These are phyloP conservation scores for Pulveroboletus frians DNA, from an alignment of 768 basidiomycete genomes.

Conservation along the genomic window DNA sequence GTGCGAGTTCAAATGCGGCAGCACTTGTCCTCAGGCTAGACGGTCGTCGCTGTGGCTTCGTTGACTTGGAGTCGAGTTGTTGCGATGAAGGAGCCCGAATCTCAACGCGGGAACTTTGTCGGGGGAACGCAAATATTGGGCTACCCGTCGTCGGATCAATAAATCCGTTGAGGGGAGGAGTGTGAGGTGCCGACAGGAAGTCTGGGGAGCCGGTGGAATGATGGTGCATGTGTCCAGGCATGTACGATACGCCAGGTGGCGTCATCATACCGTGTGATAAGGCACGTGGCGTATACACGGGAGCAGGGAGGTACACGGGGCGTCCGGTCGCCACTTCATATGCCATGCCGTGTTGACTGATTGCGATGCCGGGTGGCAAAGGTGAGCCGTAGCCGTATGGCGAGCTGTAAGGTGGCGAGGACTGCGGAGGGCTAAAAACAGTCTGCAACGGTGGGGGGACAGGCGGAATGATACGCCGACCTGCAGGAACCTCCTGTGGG, in stretches of 20 bases:
- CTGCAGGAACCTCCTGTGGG: constrained; percentile 16
- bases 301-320: constrained; percentile 63
- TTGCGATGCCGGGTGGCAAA: constrained; percentile 65
- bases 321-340: constrained; percentile 81
- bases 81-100: constrained; percentile 57
- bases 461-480: constrained; percentile 32
- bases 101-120: constrained; percentile 66
- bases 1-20: constrained; percentile 46
- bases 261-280: constrained; percentile 51
- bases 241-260: constrained; percentile 45
- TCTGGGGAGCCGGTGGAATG: constrained; percentile 58
- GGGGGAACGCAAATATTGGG: constrained; percentile 71
- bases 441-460: constrained; percentile 42
- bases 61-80: constrained; percentile 22
- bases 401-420: constrained; percentile 61
- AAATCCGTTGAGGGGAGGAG: constrained; percentile 59
- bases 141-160: constrained; percentile 61
- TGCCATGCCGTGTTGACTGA: constrained; percentile 73
- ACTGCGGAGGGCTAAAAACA: constrained; percentile 36
- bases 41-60: constrained; percentile 27
- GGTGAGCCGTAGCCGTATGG: constrained; percentile 56
- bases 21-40: constrained; percentile 48
- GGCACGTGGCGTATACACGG: constrained; percentile 67
- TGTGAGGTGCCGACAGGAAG: constrained; percentile 53
- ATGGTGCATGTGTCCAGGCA: constrained; percentile 61